Percentiles rank a stretch among this genome's conserved stretches.
phyloP scores from a whole-genome alignment of 2,329 filamentous ascomycete species.

The Coniochaeta sp. region DNA sequence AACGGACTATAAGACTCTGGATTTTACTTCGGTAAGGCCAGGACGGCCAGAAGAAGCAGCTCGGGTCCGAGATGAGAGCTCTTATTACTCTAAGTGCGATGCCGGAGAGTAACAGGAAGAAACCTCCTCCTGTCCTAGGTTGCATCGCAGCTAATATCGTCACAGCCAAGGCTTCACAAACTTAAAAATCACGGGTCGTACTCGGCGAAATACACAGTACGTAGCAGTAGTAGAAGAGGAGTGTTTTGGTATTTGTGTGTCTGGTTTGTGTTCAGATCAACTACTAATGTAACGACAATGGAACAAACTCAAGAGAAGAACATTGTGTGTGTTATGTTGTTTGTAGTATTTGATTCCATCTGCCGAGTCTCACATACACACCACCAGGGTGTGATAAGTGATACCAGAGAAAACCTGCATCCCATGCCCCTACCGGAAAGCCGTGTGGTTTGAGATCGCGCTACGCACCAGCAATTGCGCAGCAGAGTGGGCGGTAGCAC shows the following conservation, averaged over 20 bases:
- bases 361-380: constrained; percentile 4
- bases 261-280: constrained; percentile 30
- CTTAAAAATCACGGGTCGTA: neutral
- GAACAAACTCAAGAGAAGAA: constrained; percentile 21
- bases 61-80: neutral
- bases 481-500: neutral
- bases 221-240: neutral
- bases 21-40: neutral
- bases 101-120: neutral
- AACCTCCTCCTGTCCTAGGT: neutral
- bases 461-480: neutral
- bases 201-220: neutral
- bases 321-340: too few species aligned
- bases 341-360: neutral
- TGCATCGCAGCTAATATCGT: neutral
- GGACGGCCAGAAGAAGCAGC: neutral
- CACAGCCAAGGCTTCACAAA: neutral
- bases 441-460: neutral
- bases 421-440: constrained; percentile 8
- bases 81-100: too few species aligned
- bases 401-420: constrained; percentile 10
- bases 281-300: constrained; percentile 29
- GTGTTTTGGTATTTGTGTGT: constrained; percentile 7
- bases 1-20: too few species aligned
- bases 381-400: constrained; percentile 1